Base-by-base conservation (phyloP, 2,329 filamentous ascomycete species). In the Talaromyces sp. region DNA sequence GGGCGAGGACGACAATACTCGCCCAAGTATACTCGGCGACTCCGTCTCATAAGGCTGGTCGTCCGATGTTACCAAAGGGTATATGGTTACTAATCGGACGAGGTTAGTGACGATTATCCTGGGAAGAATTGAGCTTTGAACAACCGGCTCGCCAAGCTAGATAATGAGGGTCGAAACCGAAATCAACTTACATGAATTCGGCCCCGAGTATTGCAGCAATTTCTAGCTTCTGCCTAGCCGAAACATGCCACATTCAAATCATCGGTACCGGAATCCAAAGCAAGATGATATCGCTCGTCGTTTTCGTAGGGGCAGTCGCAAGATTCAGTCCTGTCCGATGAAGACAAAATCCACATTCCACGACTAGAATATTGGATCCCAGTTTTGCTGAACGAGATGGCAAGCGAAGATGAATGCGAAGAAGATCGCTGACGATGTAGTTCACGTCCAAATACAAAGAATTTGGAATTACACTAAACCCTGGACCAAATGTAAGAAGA, bases 71-170 rank as follows among this genome's bases (percentile, higher is more conserved):
- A 69, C 64, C 14, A 70, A 57, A 5, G 68, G 67, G 62, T 63
- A 64, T 31, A 70, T 28, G 2, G 69, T 70, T n/a, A 64, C 69
- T 23, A 70, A 52, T 3, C 69, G 67, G 9, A 70, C 46, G 23
- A 70, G 67, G 12, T 67, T 70, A 1, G 65, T 69, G 7, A 69
- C 58, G 8, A 66, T 67, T 1, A 68, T 70, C 39, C 69, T 69
- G 9, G 2, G 7, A 55, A 44, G 25, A 5, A 3, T 37, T 37
- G 23, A 50, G 46, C 11, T 11, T 11, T 8, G 16, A 16, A 50
- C 25, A 50, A n/a, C 25, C 21, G 3, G 6, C 21, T 5, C 12
- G 9, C 3, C 1, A 9, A 58, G 28, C 28, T 28, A 3, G 46
- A n/a, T 42, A n/a, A 9, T 21, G 23, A 39, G 31, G 18, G 8